These are phyloP conservation scores for Gonium pectorale DNA, from an alignment of 139 green algal species.

Conservation along the genomic window DNA sequence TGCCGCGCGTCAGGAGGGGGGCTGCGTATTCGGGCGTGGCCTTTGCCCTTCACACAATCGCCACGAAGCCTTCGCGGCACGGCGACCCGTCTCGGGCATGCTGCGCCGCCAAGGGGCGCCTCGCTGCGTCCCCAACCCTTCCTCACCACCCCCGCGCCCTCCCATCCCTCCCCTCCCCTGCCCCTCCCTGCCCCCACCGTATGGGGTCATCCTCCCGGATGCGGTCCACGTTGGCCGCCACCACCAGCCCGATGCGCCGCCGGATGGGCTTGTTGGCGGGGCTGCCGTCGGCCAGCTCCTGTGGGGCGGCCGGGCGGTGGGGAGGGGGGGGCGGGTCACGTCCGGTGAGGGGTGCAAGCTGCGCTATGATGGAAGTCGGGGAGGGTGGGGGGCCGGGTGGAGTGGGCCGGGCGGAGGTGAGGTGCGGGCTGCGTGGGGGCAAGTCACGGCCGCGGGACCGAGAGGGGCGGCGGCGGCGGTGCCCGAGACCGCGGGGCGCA, in stretches of 20 bases:
- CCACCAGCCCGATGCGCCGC: constrained; percentile 65
- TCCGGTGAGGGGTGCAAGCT: not conserved
- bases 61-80: no score
- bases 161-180: not conserved
- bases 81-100: no score
- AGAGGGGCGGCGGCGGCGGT: no score
- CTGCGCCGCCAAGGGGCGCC: no score
- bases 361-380: not conserved
- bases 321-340: not conserved
- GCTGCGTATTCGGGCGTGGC: no score
- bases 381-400: not conserved
- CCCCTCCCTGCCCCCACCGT: constrained; percentile 6
- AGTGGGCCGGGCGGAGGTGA: not conserved
- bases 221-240: constrained; percentile 69
- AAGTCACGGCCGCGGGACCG: no score
- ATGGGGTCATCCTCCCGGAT: constrained; percentile 50
- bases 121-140: not conserved
- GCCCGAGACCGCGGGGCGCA: no score
- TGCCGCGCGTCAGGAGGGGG: no score
- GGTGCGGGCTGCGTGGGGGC: no score
- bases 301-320: not conserved
- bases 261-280: constrained; percentile 46
- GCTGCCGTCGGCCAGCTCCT: constrained; percentile 61
- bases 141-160: not conserved
- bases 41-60: no score